These are phyloP conservation scores for Gracilaria domingensis DNA, from an alignment of 23 red algal genomes.

Conservation along the genomic window DNA sequence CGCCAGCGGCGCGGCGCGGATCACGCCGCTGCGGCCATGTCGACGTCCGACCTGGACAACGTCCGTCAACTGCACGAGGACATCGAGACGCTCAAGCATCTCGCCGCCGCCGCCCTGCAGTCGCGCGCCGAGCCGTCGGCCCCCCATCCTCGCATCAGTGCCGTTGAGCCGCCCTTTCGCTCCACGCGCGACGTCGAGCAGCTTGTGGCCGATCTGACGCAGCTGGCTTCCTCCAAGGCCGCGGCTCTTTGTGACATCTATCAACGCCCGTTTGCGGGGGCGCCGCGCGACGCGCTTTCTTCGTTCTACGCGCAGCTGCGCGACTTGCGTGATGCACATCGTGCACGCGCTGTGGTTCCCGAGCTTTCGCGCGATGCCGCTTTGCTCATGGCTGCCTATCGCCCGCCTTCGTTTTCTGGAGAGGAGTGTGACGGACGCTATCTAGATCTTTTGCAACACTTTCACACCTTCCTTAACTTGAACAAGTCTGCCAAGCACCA, in stretches of 20 bases:
- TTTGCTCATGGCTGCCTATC: conserved; percentile 15
- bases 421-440: conserved; percentile 65
- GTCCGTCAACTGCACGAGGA: conserved; percentile 71
- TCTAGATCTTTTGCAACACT: conserved; percentile 46
- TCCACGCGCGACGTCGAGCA: conserved; percentile 55
- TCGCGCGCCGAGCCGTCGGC: conserved; percentile 25
- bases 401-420: conserved; percentile 50
- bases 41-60: background rate
- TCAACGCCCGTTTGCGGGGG: background rate
- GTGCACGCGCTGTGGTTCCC: background rate
- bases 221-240: conserved; percentile 8
- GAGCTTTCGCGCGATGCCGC: conserved; percentile 15
- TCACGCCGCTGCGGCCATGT: no score
- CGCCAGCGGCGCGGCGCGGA: background rate
- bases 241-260: background rate
- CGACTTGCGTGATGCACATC: conserved; percentile 54
- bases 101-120: conserved; percentile 51
- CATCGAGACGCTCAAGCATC: conserved; percentile 53
- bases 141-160: conserved; percentile 7
- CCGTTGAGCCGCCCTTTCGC: background rate
- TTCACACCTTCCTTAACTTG: conserved; percentile 42
- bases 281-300: conserved; percentile 22
- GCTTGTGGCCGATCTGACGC: conserved; percentile 34
- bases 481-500: background rate
- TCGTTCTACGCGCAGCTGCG: conserved; percentile 64